Evolutionary conservation across 164 flowering plant genomes (phyloP).

Genomic region (Cinnamomum micranthum): DNA sequence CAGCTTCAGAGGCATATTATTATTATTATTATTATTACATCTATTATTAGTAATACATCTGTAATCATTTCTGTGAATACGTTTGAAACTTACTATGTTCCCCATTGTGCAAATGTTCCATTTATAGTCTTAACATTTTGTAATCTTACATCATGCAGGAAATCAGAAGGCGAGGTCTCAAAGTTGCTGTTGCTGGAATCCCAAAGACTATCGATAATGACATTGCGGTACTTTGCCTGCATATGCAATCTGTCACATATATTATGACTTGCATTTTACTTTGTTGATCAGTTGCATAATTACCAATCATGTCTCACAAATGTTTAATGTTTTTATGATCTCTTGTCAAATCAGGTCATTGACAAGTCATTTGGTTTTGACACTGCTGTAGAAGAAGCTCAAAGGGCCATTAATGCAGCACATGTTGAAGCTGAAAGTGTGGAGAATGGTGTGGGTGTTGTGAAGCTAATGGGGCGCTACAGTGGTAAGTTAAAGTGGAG

Average conservation of each 20-base stretch:
- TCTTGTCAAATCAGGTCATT: slow-evolving; percentile 52
- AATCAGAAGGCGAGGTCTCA: slow-evolving; percentile 59
- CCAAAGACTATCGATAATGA: slow-evolving; percentile 91
- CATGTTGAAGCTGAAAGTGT: slow-evolving; percentile 88
- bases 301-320: background rate
- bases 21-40: too few relatives aligned
- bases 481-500: slow-evolving; percentile 52
- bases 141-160: slow-evolving; percentile 33
- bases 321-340: background rate
- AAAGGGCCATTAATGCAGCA: slow-evolving; percentile 95
- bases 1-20: background rate
- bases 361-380: slow-evolving; percentile 96
- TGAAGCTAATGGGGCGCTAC: slow-evolving; percentile 92
- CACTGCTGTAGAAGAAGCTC: slow-evolving; percentile 97
- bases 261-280: background rate
- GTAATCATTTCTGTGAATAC: background rate
- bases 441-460: slow-evolving; percentile 90
- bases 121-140: background rate
- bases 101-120: background rate
- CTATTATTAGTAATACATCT: background rate
- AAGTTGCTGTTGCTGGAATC: slow-evolving; percentile 71
- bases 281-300: background rate
- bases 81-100: background rate
- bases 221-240: slow-evolving; percentile 47
- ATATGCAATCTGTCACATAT: background rate